A percentile compares a stretch with the other conserved stretches of the same genome.
phyloP scores from a whole-genome alignment of 73 alveolate genomes.

The Paramecium tetraurelia region DNA sequence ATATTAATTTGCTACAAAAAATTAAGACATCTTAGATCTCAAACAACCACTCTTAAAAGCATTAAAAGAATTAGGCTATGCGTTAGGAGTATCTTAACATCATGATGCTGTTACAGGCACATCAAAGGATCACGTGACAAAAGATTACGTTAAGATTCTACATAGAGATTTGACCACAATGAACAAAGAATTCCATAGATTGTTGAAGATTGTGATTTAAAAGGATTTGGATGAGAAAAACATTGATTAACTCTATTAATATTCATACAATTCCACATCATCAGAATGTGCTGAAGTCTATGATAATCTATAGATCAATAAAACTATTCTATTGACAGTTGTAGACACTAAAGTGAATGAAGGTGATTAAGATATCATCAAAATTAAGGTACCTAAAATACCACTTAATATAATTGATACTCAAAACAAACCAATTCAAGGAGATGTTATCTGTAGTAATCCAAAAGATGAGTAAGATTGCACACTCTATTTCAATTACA shows the following conservation, averaged over 20 bases:
- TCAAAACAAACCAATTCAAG: background rate
- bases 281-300: background rate
- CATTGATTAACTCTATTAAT: background rate
- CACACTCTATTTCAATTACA: background rate
- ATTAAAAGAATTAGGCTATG: background rate
- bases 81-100: slow-evolving; percentile 70
- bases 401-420: background rate
- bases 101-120: slow-evolving; percentile 96
- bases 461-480: background rate
- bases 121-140: slow-evolving; percentile 74
- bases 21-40: background rate
- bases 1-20: background rate
- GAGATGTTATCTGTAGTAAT: slow-evolving; percentile 9
- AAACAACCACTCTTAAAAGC: background rate
- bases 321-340: slow-evolving; percentile 4
- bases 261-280: background rate
- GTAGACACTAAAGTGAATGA: background rate
- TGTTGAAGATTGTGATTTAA: background rate
- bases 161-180: background rate
- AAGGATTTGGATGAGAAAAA: background rate
- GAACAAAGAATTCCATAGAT: background rate
- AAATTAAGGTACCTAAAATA: slow-evolving; percentile 26
- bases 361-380: background rate
- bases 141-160: slow-evolving; percentile 68
- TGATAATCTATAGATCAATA: background rate